Evolutionary conservation across 2,329 filamentous ascomycete genomes (phyloP).

Genomic region (Ophiocordyceps camponoti-saundersi): DNA sequence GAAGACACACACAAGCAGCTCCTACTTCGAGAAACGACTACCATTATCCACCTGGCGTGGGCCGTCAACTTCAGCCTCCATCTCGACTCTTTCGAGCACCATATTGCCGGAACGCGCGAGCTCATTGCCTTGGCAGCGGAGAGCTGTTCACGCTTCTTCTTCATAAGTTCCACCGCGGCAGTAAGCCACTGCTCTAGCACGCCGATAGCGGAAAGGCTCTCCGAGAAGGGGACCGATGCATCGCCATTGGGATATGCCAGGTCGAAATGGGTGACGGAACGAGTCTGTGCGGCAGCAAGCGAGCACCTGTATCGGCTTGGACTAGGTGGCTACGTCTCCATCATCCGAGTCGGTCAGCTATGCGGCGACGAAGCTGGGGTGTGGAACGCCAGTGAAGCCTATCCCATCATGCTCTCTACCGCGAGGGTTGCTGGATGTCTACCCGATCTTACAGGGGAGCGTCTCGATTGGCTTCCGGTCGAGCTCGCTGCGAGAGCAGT

Average conservation of each 20-base stretch:
- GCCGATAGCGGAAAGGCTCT: constrained; percentile 14
- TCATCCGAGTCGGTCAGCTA: constrained; percentile 32
- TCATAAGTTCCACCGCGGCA: constrained; percentile 31
- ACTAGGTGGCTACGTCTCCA: constrained; percentile 5
- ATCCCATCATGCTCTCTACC: constrained; percentile 31
- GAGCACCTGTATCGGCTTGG: neutral
- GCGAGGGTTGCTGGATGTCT: constrained; percentile 21
- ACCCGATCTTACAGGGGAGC: constrained; percentile 6
- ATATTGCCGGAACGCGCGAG: constrained; percentile 25
- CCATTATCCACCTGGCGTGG: constrained; percentile 34
- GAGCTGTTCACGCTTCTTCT: constrained; percentile 19
- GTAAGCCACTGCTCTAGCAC: constrained; percentile 15
- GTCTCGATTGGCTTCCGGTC: constrained; percentile 31
- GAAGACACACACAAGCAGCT: neutral
- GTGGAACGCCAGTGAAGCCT: constrained; percentile 34
- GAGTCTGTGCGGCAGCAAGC: constrained; percentile 11
- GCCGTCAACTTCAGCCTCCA: constrained; percentile 38
- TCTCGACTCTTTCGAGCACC: constrained; percentile 30
- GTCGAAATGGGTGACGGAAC: constrained; percentile 23
- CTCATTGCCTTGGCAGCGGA: constrained; percentile 19
- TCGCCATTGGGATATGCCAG: constrained; percentile 25
- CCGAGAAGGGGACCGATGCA: constrained; percentile 5
- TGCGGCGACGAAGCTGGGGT: constrained; percentile 28
- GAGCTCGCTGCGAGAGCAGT: constrained; percentile 24
- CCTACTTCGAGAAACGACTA: neutral